Base-by-base conservation (phyloP, 2,329 filamentous ascomycete species). In the Tolypocladium guangdongense region DNA sequence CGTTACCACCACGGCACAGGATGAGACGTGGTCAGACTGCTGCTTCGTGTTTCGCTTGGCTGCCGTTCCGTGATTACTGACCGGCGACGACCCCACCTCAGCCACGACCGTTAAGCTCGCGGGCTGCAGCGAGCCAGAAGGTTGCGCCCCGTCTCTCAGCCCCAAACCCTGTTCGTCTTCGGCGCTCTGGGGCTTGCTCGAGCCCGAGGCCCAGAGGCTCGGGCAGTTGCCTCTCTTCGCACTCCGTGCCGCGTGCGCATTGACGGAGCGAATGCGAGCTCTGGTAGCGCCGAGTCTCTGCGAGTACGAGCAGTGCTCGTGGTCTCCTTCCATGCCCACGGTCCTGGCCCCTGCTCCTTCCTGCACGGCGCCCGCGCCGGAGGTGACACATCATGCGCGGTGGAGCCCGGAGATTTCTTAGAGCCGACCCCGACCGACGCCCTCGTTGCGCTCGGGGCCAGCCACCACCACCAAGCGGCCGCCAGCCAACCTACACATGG, bases 401-500 rank as follows among this genome's bases (percentile, higher is more conserved):
- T 43, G 45, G 52, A 51, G 46, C 54, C 56, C 61, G 62, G 62
- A 60, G 56, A 63, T 60, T 54, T 59, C 37, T 24, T 56, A 60
- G 41, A 46, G 53, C 62, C 62, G 62, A 63, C 58, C 47, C 62
- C 61, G 59, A 60, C 55, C 58, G 43, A 46, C 14, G 16, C 22
- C 18, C 41, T n/a, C 27, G 27, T 11, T 4, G 27, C 7, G 30
- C 43, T 30, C 43, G 43, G 24, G 8, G 24, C n/a, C 24, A n/a
- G 10, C 41, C 16, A 30, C 24, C 30, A 30, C 41, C n/a, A n/a
- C 16, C 41, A 14, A 43, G 41, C 41, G 6, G 6, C 6, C 27
- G 3, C 27, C 3, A 27, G 27, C 27, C 27, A 3, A 4, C 6
- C 3, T 27, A 6, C 27, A 3, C 27, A 4, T 27, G 3, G 27